Base-by-base conservation (phyloP, 352 stramenopile genomes). In the Pythium aristosporum region DNA sequence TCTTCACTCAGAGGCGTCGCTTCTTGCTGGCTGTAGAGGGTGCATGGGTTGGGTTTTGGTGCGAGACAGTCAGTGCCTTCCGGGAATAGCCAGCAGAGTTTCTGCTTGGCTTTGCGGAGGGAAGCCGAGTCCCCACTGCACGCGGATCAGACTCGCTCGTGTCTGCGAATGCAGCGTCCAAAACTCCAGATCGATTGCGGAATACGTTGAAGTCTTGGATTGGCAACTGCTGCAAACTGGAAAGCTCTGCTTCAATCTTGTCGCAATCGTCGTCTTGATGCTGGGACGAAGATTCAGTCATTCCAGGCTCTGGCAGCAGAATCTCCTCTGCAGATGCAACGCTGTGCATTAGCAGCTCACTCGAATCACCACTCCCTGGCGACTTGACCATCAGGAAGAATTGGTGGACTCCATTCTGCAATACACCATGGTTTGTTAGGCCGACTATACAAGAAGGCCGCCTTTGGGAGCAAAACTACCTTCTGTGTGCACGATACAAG, bases 271-370 rank as follows among this genome's bases (percentile, higher is more conserved):
- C 30, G 39, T 7, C 5, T 12, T 21, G 32, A 46, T 11, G 23
- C 50, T 32, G 18, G 32, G 2, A 9, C 6, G 34, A n/a, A 32
- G 6, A n/a, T 32, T 44, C 12, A 1, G 28, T 13, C 3, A 2
- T 11, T 37, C 28, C 47, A 3, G 21, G 21, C 18, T 57, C 47
- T 47, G 63, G 56, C 3, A 81, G 13, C 15, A 77, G 39, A 41
- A 80, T 44, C 32, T 83, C 69, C 43, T 83, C 75, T 21, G 71
- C 62, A 15, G 67, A 70, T 25, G 72, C 70, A 23, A 83, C 20
- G 34, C 65, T 63, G 57, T 73, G 74, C 39, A 83, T 54, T 7
- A 81, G 49, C 44, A 83, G 65, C 21, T 30, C 12, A 8, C 13
- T 9, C 4, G 37, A 43, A 3, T 28, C 21, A 13, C 21, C 53